Evolutionary conservation across 2,329 filamentous ascomycete genomes (phyloP), one percentile per base, ranked within the genome.

Genomic region (Aspergillus fijiensis): DNA sequence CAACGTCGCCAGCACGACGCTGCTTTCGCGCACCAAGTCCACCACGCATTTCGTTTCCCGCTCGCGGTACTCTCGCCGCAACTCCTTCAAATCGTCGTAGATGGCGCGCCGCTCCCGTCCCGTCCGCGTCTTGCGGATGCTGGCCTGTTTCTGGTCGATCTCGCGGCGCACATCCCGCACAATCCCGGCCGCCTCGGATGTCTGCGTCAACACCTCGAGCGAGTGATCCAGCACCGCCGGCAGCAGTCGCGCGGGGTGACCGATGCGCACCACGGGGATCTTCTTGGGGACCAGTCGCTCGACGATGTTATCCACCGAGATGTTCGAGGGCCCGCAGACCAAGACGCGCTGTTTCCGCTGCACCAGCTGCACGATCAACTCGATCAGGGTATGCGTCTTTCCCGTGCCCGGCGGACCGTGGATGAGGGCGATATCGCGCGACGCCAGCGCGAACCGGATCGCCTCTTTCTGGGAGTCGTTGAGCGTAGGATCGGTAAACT

Each of bases 251-350:
- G 95, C 95, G 0, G 95, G 95, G 75, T 99, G 95, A 1, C 95
- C 95, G 0, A 99, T 85, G 1, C 95, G 89, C 39, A 98, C 85
- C 69, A 98, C 92, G 0, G 92, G 89, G 1, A 97, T 83, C 70
- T 92, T 92, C 74, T 93, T 90, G 0, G 90, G 87, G 2, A 92
- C 87, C 1, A 98, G 84, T 7, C 95, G 87, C 77, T 99, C 95
- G 9, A 97, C 93, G 60, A 99, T 96, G 72, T 99, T 99, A 82
- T 99, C 95, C 1, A 99, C 95, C 0, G 92, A 95, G 67, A 99
- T 93, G 73, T 99, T 99, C 31, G 92, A 96, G 0, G 95, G 95
- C 0, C 94, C 95, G 70, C 95, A 98, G n/a, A 98, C 94, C 1
- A 98, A 82, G 11, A 98, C 82, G 1, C 92, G 86, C 57, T 88